Conservation (phyloP, 345 rosid species). For the Limnanthes douglasii region DNA sequence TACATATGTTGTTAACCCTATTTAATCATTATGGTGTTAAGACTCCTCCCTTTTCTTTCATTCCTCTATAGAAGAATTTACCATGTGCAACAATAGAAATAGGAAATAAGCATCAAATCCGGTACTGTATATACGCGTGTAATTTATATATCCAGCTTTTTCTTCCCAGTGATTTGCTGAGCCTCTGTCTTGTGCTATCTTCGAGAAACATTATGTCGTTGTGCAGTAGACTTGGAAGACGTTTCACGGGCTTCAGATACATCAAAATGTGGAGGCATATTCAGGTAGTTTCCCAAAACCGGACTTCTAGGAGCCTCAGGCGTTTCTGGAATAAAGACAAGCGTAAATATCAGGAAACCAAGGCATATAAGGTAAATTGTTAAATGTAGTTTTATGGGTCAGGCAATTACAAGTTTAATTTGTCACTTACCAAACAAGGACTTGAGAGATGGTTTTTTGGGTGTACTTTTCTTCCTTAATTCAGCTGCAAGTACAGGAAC, state of each 20-base stretch:
- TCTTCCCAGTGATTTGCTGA: no score
- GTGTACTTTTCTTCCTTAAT: conserved; percentile 25
- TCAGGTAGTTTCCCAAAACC: conserved; percentile 16
- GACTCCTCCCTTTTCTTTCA: no score
- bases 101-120: no score
- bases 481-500: conserved; percentile 19
- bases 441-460: conserved; percentile 35
- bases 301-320: conserved; percentile 17
- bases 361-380: not conserved
- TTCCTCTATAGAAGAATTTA: no score
- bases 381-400: not conserved
- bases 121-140: no score
- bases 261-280: conserved; percentile 19
- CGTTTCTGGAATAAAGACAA: conserved; percentile 11
- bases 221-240: conserved; percentile 12
- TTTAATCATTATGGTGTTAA: no score
- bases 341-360: not conserved
- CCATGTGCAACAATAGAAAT: no score
- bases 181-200: no score
- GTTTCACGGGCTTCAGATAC: conserved; percentile 17
- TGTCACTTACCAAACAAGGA: conserved; percentile 22
- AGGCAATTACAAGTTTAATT: not conserved
- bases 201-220: not conserved
- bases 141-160: no score
- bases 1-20: no score